Evolutionary conservation across 805 yeast species (phyloP), one percentile per base, ranked within the genome.

Genomic region (Lipomyces sp.): DNA sequence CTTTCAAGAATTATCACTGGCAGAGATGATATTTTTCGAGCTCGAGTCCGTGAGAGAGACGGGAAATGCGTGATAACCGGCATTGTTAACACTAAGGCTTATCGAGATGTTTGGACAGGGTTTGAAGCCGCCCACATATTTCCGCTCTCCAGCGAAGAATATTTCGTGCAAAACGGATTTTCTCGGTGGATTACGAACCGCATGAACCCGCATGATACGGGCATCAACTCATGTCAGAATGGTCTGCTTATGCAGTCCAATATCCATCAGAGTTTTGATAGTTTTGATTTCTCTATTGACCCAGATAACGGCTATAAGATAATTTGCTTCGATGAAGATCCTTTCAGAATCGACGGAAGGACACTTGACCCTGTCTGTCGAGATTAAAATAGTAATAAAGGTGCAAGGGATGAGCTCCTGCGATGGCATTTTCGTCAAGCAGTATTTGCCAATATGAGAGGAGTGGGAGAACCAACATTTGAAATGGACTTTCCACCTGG

Each of bases 131-230:
- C 29, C 53, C 53, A 48, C 53, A 48, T 24, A 15, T 15, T 48
- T 2, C 53, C 53, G 1, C 53, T 2, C 53, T 48, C 53, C 53
- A 48, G 53, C 53, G 53, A 48, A 48, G 3, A 48, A 48, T 48
- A 48, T 48, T 48, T 48, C 53, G 53, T 48, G 53, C 18, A 48
- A 18, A 48, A 18, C 29, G 53, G 53, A 48, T 11, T n/a, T n/a
- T n/a, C 53, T 48, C 53, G 53, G 53, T 48, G 53, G 53, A 48
- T 48, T 48, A n/a, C n/a, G n/a, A n/a, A n/a, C n/a, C n/a, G n/a
- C n/a, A n/a, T n/a, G n/a, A n/a, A n/a, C 53, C 29, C 4, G 29
- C 53, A 18, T 48, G 53, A 48, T n/a, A 48, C 53, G 18, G 53
- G 53, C 18, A 48, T 48, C 1, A 48, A 48, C 53, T 48, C 53